Percentiles rank a stretch among this genome's conserved stretches.
These are phyloP conservation scores for Plectosphaerella plurivora DNA, from an alignment of 2,329 filamentous ascomycete species.

Conservation along the genomic window DNA sequence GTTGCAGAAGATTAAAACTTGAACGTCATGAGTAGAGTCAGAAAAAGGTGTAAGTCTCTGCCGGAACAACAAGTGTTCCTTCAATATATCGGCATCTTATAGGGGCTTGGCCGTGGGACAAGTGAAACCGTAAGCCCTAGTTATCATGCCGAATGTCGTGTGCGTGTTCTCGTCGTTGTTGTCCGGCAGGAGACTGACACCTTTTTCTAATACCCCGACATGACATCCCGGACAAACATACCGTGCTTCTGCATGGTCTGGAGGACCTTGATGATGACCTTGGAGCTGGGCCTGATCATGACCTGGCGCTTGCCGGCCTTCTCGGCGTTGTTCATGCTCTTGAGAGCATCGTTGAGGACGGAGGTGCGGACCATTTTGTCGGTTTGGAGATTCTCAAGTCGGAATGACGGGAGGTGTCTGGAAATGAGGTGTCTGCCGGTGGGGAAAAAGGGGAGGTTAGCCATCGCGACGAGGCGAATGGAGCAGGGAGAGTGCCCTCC, in stretches of 20 bases:
- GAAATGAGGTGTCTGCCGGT: constrained; percentile 62
- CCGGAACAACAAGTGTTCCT: constrained; percentile 73
- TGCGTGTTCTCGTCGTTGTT: neutral
- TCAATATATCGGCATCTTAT: constrained; percentile 99
- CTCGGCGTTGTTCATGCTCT: constrained; percentile 99
- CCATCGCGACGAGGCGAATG: constrained; percentile 49
- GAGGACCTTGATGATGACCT: constrained; percentile 99
- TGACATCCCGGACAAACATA: constrained; percentile 45
- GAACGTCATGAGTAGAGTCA: constrained; percentile 67
- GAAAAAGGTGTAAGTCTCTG: constrained; percentile 95
- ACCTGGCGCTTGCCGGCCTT: constrained; percentile 99
- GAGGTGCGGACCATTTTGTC: constrained; percentile 98
- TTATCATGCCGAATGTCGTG: constrained; percentile 90
- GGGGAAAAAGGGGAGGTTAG: constrained; percentile 43
- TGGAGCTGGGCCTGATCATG: constrained; percentile 94
- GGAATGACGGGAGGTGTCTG: constrained; percentile 21
- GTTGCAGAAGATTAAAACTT: constrained; percentile 95
- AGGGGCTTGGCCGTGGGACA: constrained; percentile 87
- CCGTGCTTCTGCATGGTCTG: constrained; percentile 99
- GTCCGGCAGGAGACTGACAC: constrained; percentile 3
- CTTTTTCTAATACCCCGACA: neutral
- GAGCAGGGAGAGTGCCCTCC: constrained; percentile 68
- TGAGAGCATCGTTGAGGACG: constrained; percentile 98
- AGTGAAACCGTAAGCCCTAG: constrained; percentile 87
- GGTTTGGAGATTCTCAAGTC: constrained; percentile 80